Base-by-base conservation (phyloP, 345 rosid species). In the Streptanthus diversifolius region DNA sequence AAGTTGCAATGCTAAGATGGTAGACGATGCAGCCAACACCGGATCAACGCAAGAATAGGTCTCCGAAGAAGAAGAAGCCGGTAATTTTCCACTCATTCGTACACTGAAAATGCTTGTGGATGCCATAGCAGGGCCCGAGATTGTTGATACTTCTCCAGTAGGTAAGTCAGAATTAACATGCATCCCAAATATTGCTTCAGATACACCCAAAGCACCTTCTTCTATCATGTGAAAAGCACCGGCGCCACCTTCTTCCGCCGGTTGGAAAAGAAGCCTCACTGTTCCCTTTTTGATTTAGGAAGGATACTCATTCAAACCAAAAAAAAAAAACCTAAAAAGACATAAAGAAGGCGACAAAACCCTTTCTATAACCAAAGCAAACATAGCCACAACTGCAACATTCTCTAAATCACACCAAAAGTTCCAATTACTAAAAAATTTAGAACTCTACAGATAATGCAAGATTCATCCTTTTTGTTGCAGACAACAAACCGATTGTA, bases 151-250 rank as follows among this genome's bases (percentile, higher is more conserved):
- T 53, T 70, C 78, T 79, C 96, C 92, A 1, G 96, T 91, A 13
- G 86, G 82, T 15, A 35, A 65, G 13, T 3, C 36, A 19, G 3
- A 0, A 43, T 81, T 71, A 40, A 83, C 51, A 51, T 93, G 98
- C 95, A 89, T 87, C 21, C 85, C 95, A 85, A 87, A 93, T 76
- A 93, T 87, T 17, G 88, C 96, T 86, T 86, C 90, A n/a, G 97
- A 82, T 24, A 88, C 85, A 76, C 97, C 95, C 49, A 93, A 80
- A 12, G 96, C 95, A 11, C 96, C 91, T n/a, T 91, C 95, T 71
- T 76, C 76, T 66, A 93, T 82, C 98, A 93, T 88, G 14, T 74
- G 80, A 55, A 80, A 79, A 21, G 97, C 98, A 79, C 98, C 98
- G 0, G 95, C 96, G 44, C 96, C 96, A 54, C 90, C 91, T 77